A percentile compares a stretch with the other conserved stretches of the same genome.
Conservation (phyloP, 805 yeast species). For the Metschnikowia continentalis region DNA sequence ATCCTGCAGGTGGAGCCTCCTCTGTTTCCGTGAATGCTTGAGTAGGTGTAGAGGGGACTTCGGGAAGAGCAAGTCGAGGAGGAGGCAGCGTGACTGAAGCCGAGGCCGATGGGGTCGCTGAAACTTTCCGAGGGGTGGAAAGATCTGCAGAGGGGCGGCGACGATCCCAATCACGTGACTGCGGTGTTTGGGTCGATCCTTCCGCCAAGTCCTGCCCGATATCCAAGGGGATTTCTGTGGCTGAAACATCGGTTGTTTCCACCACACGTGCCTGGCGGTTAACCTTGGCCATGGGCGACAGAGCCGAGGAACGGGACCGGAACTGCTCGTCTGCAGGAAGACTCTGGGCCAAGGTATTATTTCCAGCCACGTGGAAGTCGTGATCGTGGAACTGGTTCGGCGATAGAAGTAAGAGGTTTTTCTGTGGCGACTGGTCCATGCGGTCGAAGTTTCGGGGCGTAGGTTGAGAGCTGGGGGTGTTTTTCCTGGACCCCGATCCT, state of each 20-base stretch:
- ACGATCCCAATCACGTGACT: not conserved
- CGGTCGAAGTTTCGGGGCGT: not conserved
- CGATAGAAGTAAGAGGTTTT: conserved; percentile 35
- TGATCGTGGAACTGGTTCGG: conserved; percentile 37
- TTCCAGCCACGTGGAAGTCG: conserved; percentile 25
- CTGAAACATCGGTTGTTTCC: conserved; percentile 28
- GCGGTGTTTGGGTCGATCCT: not conserved
- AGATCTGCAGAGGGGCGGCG: not conserved
- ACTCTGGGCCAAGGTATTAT: conserved; percentile 1
- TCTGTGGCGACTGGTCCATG: conserved; percentile 15
- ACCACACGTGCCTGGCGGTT: conserved; percentile 44
- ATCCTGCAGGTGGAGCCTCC: not conserved
- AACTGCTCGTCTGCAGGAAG: conserved; percentile 18
- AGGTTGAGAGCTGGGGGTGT: not conserved
- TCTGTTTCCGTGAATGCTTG: not conserved
- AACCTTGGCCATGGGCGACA: conserved; percentile 40
- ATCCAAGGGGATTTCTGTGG: conserved; percentile 5
- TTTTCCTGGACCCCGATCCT: too few relatives aligned
- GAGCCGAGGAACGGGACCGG: conserved; percentile 25
- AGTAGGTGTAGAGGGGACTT: conserved; percentile 27
- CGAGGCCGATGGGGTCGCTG: too few relatives aligned
- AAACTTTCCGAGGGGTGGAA: too few relatives aligned
- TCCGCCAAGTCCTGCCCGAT: not conserved
- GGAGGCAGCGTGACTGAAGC: conserved; percentile 32
- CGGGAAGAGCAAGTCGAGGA: conserved; percentile 31